Conservation (phyloP, 1,139 yeast species). For the Yamadazyma dendronema region DNA sequence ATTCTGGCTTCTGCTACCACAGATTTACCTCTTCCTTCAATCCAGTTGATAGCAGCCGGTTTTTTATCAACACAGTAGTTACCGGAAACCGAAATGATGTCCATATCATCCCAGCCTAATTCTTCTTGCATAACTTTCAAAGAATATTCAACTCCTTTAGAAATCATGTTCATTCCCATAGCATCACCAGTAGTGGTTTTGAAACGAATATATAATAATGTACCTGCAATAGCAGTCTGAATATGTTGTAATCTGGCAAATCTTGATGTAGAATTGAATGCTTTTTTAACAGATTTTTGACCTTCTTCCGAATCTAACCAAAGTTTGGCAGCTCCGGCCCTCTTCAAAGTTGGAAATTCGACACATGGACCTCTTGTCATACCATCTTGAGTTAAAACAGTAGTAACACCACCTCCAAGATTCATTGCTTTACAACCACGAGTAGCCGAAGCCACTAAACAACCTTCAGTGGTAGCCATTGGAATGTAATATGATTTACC, state of each 20-base stretch:
- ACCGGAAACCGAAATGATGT: conserved; percentile 88
- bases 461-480: conserved; percentile 99
- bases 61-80: conserved; percentile 97
- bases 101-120: conserved; percentile 94
- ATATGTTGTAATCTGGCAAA: conserved; percentile 91
- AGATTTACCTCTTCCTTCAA: conserved; percentile 98
- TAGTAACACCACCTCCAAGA: conserved; percentile 93
- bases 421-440: conserved; percentile 98
- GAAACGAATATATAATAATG: conserved; percentile 81
- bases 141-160: conserved; percentile 93
- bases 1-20: conserved; percentile 96
- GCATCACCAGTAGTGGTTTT: conserved; percentile 99
- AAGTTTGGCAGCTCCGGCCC: conserved; percentile 93
- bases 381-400: conserved; percentile 93
- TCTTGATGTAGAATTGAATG: conserved; percentile 94
- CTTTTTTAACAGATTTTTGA: conserved; percentile 73
- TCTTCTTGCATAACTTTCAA: conserved; percentile 82
- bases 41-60: conserved; percentile 98
- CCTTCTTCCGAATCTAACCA: conserved; percentile 98
- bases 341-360: conserved; percentile 69
- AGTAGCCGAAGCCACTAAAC: conserved; percentile 96
- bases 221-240: conserved; percentile 96
- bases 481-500: conserved; percentile 87
- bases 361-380: conserved; percentile 99
- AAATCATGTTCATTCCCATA: conserved; percentile 99